Evolutionary conservation across 805 yeast genomes (phyloP).

Genomic region (Teunomyces gatunensis): DNA sequence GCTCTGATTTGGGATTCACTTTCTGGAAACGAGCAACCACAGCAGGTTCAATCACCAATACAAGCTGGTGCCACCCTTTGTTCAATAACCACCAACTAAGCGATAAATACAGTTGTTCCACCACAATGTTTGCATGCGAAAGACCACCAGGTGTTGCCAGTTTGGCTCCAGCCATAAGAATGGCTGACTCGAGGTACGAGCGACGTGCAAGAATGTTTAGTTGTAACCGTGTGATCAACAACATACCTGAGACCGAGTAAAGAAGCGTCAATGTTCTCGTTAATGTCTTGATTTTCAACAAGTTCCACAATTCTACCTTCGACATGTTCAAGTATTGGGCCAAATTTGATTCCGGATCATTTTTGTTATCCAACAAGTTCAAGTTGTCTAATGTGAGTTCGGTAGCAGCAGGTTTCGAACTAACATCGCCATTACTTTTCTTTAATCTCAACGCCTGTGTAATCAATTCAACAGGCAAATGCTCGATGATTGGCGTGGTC

Average conservation of each 20-base stretch:
- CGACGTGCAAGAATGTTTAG: slow-evolving; percentile 84
- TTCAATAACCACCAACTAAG: slow-evolving; percentile 93
- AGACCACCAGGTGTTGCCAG: slow-evolving; percentile 4
- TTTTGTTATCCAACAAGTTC: slow-evolving; percentile 28
- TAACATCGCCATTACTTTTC: slow-evolving; percentile 31
- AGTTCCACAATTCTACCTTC: slow-evolving; percentile 70
- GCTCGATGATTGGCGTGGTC: slow-evolving; percentile 57
- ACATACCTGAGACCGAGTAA: slow-evolving; percentile 64
- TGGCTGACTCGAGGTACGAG: slow-evolving; percentile 77
- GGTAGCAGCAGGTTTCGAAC: slow-evolving; percentile 7
- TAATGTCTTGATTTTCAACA: slow-evolving; percentile 70
- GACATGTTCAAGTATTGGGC: slow-evolving; percentile 26
- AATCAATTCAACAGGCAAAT: slow-evolving; percentile 68
- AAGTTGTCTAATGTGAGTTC: slow-evolving; percentile 41
- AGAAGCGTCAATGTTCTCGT: slow-evolving; percentile 70
- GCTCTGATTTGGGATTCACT: slow-evolving; percentile 70
- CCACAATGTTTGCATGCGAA: slow-evolving; percentile 44
- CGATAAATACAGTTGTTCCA: slow-evolving; percentile 81
- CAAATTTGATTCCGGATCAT: slow-evolving; percentile 18
- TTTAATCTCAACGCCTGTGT: slow-evolving; percentile 67
- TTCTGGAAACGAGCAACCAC: slow-evolving; percentile 61
- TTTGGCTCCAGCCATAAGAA: slow-evolving; percentile 57
- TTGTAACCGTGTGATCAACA: slow-evolving; percentile 81
- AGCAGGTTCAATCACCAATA: slow-evolving; percentile 49
- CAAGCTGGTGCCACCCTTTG: slow-evolving; percentile 71